Evolutionary conservation across 305 asterid genomes (phyloP).

Genomic region (Fraxinus xanthoxyloides): DNA sequence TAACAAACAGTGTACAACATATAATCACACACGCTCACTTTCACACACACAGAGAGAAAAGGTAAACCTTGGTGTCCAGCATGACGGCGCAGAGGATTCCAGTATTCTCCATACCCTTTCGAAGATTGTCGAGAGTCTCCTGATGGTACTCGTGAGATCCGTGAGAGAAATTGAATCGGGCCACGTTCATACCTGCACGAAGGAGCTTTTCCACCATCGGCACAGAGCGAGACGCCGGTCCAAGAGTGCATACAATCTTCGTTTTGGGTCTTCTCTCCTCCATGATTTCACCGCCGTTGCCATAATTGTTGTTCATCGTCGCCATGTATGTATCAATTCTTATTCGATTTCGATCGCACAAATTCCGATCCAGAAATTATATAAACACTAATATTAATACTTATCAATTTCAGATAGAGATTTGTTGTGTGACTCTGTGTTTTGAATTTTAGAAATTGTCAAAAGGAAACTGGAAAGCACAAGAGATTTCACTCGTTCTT

Average conservation of each 20-base stretch:
- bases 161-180: constrained; percentile 49
- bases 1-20: neutral
- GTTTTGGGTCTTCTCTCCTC: constrained; percentile 33
- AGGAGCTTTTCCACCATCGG: constrained; percentile 45
- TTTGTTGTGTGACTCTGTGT: neutral
- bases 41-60: neutral
- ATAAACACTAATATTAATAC: neutral
- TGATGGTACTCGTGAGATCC: constrained; percentile 52
- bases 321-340: neutral
- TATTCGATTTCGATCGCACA: neutral
- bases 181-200: constrained; percentile 47
- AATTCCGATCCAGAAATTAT: neutral
- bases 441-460: neutral
- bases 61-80: constrained; percentile 47
- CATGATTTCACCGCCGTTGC: neutral
- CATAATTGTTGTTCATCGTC: neutral
- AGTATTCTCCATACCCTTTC: constrained; percentile 45
- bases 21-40: neutral
- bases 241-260: constrained; percentile 50
- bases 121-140: constrained; percentile 46
- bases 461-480: neutral
- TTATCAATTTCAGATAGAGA: neutral
- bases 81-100: constrained; percentile 51
- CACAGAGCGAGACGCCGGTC: constrained; percentile 45
- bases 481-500: neutral